Percentiles rank a stretch among this genome's conserved stretches.
Evolutionary conservation across 2,329 filamentous ascomycete species (phyloP).

Genomic region (Septoria linicola): DNA sequence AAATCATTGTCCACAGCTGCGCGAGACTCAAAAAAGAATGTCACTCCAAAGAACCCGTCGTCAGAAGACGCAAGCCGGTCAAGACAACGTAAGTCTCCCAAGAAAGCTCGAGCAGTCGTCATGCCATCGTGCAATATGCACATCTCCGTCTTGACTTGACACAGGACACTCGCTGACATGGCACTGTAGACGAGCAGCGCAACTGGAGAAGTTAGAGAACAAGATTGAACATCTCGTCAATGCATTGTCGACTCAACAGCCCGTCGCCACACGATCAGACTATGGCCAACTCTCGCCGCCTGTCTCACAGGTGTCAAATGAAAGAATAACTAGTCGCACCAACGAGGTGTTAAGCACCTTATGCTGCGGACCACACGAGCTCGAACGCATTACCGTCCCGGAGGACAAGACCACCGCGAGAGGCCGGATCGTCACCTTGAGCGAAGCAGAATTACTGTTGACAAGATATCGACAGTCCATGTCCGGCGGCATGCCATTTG

Average conservation of each 20-base stretch:
- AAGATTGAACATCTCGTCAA: constrained; percentile 39
- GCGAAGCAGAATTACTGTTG: constrained; percentile 32
- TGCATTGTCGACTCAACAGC: constrained; percentile 26
- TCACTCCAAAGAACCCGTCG: constrained; percentile 30
- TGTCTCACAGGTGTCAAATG: constrained; percentile 14
- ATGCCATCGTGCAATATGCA: too few relatives aligned
- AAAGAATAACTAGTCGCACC: constrained; percentile 3
- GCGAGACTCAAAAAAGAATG: constrained; percentile 36
- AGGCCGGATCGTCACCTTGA: constrained; percentile 22
- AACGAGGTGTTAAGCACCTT: constrained; percentile 12
- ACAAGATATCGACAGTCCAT: constrained; percentile 32
- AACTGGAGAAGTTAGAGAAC: constrained; percentile 37
- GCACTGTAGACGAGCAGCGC: constrained; percentile 36
- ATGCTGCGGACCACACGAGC: constrained; percentile 6
- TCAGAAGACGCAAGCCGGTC: constrained; percentile 29
- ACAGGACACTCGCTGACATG: too few relatives aligned
- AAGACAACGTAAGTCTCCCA: constrained; percentile 34
- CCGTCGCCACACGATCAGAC: constrained; percentile 19
- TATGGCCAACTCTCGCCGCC: constrained; percentile 30
- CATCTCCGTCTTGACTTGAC: too few relatives aligned
- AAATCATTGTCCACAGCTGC: constrained; percentile 26
- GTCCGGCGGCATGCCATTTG: constrained; percentile 32
- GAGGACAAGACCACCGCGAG: neutral
- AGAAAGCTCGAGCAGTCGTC: too few relatives aligned
- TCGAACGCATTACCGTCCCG: neutral